phyloP scores from a whole-genome alignment of 1,284 basidiomycete species.

The Kalmanozyma brasiliensis region DNA sequence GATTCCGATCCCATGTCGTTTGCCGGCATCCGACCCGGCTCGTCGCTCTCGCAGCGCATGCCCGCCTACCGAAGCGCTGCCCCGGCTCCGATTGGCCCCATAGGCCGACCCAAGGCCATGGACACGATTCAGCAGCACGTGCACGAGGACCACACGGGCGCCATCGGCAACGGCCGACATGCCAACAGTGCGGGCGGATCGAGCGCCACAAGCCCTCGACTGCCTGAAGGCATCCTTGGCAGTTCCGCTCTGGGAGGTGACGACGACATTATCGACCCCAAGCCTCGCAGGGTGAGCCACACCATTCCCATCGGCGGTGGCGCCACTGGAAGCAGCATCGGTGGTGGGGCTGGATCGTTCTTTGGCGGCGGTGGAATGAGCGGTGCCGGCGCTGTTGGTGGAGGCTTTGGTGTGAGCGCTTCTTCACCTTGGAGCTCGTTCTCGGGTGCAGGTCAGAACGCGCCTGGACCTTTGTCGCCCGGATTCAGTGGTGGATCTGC shows the following conservation, averaged over 20 bases:
- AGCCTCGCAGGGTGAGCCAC: constrained; percentile 55
- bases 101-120: constrained; percentile 60
- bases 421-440: constrained; percentile 52
- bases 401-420: constrained; percentile 39
- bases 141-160: constrained; percentile 38
- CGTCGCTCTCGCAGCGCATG: constrained; percentile 44
- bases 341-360: constrained; percentile 33
- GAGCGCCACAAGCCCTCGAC: constrained; percentile 39
- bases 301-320: constrained; percentile 51
- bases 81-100: constrained; percentile 62
- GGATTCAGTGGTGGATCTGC: constrained; percentile 29
- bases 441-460: constrained; percentile 31
- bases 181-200: constrained; percentile 48
- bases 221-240: constrained; percentile 63
- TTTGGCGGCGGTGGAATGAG: constrained; percentile 27
- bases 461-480: constrained; percentile 39
- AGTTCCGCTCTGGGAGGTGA: constrained; percentile 66
- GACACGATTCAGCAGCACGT: constrained; percentile 34
- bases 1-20: constrained; percentile 48
- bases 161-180: constrained; percentile 41
- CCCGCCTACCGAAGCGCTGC: constrained; percentile 40
- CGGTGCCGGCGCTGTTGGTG: constrained; percentile 27
- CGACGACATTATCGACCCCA: constrained; percentile 65
- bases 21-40: constrained; percentile 42
- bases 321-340: constrained; percentile 31